phyloP scores from a whole-genome alignment of 2,329 filamentous ascomycete species.

The Calonectria naviculata region DNA sequence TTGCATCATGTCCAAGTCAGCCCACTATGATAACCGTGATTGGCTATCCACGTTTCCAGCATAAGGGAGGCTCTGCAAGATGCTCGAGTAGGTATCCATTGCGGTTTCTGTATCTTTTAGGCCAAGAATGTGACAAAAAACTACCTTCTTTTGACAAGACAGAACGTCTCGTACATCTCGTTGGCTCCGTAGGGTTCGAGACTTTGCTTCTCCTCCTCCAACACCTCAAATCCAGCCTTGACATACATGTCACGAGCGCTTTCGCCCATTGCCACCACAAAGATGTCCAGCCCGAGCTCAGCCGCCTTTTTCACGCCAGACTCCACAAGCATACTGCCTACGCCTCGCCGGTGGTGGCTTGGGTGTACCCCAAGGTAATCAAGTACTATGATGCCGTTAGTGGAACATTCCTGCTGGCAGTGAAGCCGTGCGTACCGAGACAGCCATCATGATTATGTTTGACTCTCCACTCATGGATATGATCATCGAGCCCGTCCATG shows the following conservation, averaged over 20 bases:
- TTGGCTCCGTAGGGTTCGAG: constrained; percentile 16
- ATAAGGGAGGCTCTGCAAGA: too few species aligned
- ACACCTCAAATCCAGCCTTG: constrained; percentile 31
- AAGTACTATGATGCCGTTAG: constrained; percentile 19
- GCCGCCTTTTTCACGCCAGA: constrained; percentile 33
- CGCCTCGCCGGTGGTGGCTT: constrained; percentile 31
- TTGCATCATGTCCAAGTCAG: too few species aligned
- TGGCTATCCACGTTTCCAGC: too few species aligned
- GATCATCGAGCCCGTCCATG: constrained; percentile 19
- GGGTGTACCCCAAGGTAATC: constrained; percentile 37
- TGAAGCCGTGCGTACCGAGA: constrained; percentile 14
- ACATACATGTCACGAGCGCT: constrained; percentile 25
- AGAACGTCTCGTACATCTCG: constrained; percentile 27
- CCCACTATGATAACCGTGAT: too few species aligned
- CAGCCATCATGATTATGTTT: constrained; percentile 22
- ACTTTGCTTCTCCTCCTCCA: constrained; percentile 18
- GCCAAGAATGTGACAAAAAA: not conserved
- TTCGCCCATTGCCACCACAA: constrained; percentile 31
- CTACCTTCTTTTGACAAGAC: constrained; percentile 2
- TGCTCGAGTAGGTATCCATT: too few species aligned
- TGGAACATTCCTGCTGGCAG: fast-evolving
- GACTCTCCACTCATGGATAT: constrained; percentile 16
- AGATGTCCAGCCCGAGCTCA: constrained; percentile 27
- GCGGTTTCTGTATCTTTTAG: too few species aligned
- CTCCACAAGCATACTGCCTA: constrained; percentile 34